Conservation (phyloP, 441 rosid genomes). For the Hura crepitans region DNA sequence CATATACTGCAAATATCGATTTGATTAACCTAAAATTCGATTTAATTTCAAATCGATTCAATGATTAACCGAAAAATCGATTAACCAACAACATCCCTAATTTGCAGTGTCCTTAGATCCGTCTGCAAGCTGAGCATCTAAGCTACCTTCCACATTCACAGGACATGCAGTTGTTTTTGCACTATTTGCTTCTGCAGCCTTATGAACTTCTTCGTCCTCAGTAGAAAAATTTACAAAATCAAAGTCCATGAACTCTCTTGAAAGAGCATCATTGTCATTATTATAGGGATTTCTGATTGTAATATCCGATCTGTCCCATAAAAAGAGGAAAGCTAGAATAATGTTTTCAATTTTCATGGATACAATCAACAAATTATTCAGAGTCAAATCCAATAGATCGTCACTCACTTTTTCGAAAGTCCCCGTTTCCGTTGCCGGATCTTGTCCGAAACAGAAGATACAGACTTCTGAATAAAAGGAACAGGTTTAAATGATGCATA, state of each 20-base stretch:
- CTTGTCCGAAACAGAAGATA: slow-evolving; percentile 82
- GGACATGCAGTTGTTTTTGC: slow-evolving; percentile 25
- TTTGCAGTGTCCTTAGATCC: slow-evolving; percentile 26
- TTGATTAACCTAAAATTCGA: too few species aligned
- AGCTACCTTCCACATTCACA: slow-evolving; percentile 22
- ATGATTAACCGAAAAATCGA: too few species aligned
- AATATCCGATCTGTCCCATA: slow-evolving; percentile 32
- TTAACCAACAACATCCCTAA: too few species aligned
- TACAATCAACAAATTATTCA: background rate
- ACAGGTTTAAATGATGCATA: slow-evolving; percentile 72
- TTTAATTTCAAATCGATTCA: too few species aligned
- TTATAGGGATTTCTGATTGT: slow-evolving; percentile 26
- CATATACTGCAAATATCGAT: too few species aligned
- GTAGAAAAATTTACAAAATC: slow-evolving; percentile 21
- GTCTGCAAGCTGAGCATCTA: slow-evolving; percentile 20
- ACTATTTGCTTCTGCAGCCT: slow-evolving; percentile 22
- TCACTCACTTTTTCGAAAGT: slow-evolving; percentile 62
- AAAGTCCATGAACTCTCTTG: slow-evolving; percentile 31
- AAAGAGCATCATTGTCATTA: slow-evolving; percentile 22
- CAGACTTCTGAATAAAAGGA: slow-evolving; percentile 64
- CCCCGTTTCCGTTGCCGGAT: slow-evolving; percentile 76
- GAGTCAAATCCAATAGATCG: slow-evolving; percentile 6
- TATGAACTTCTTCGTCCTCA: slow-evolving; percentile 21
- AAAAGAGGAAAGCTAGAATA: background rate
- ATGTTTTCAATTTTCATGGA: background rate